Conservation (phyloP, 2,329 filamentous ascomycete genomes). For the Blastomyces silverae region DNA sequence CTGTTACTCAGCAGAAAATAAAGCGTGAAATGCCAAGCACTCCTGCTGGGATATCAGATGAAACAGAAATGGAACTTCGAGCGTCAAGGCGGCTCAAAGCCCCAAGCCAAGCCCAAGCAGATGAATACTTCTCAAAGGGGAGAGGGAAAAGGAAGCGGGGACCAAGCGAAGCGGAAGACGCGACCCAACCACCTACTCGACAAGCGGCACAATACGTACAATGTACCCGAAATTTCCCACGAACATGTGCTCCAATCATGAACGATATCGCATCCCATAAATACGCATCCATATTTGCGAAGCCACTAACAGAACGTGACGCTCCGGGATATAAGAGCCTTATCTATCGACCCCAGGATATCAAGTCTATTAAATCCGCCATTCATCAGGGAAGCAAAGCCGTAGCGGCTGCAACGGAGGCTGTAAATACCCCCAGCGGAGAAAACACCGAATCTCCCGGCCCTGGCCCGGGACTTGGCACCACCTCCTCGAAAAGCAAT, state of each 20-base stretch:
- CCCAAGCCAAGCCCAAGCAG: slow-evolving; percentile 18
- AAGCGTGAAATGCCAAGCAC: slow-evolving; percentile 34
- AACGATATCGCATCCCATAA: slow-evolving; percentile 72
- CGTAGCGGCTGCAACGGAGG: slow-evolving; percentile 43
- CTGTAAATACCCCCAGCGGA: slow-evolving; percentile 60
- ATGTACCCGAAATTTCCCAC: slow-evolving; percentile 48
- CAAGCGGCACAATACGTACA: slow-evolving; percentile 35
- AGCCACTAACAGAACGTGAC: slow-evolving; percentile 65
- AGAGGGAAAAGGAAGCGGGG: slow-evolving; percentile 40
- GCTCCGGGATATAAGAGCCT: slow-evolving; percentile 69
- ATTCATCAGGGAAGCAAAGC: slow-evolving; percentile 49
- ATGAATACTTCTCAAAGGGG: slow-evolving; percentile 28
- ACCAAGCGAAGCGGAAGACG: slow-evolving; percentile 27
- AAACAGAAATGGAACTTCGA: slow-evolving; percentile 25
- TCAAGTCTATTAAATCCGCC: slow-evolving; percentile 69
- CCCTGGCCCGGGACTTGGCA: slow-evolving; percentile 24
- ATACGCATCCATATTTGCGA: slow-evolving; percentile 71
- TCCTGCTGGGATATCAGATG: slow-evolving; percentile 25
- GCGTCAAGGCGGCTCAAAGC: slow-evolving; percentile 28
- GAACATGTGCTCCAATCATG: slow-evolving; percentile 64
- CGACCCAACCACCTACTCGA: slow-evolving; percentile 26
- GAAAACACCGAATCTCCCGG: slow-evolving; percentile 48
- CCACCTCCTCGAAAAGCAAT: slow-evolving; percentile 36
- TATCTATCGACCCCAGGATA: slow-evolving; percentile 66
- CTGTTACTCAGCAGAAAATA: slow-evolving; percentile 24